phyloP scores from a whole-genome alignment of 2,329 filamentous ascomycete genomes.

The Cytospora leucostoma region DNA sequence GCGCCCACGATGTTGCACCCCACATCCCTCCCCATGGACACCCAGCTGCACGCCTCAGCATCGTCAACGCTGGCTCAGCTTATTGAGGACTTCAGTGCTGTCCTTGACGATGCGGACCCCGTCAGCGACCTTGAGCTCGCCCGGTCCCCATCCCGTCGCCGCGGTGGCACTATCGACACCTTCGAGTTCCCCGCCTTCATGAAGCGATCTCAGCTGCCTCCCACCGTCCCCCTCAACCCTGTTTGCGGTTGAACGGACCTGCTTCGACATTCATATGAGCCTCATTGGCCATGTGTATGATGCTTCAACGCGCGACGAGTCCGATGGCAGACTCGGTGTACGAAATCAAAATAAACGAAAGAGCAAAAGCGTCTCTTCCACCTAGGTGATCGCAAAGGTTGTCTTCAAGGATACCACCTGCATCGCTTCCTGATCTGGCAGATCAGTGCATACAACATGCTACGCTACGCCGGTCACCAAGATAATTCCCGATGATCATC shows the following conservation, averaged over 20 bases:
- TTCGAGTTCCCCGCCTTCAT: constrained; percentile 1
- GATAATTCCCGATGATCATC: neutral
- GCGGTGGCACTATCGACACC: neutral
- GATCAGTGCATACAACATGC: neutral
- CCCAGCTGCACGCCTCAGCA: neutral
- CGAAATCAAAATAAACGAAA: neutral
- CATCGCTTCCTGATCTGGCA: neutral
- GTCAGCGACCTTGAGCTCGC: neutral
- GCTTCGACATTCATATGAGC: neutral
- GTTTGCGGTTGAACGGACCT: neutral
- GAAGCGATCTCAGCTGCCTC: neutral
- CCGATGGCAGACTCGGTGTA: neutral
- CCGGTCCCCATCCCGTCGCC: neutral
- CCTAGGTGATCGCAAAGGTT: neutral
- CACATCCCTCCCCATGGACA: neutral
- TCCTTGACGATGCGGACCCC: neutral
- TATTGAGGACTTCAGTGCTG: neutral
- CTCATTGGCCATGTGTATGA: neutral
- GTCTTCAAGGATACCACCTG: neutral
- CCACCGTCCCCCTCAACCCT: neutral
- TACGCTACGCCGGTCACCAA: neutral
- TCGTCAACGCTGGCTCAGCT: neutral
- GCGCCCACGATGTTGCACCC: neutral
- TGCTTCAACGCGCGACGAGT: neutral
- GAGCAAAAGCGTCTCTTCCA: neutral